Percentiles rank a stretch among this genome's conserved stretches.
Conservation (phyloP, 805 yeast species). For the Metschnikowia drakensbergensis region DNA sequence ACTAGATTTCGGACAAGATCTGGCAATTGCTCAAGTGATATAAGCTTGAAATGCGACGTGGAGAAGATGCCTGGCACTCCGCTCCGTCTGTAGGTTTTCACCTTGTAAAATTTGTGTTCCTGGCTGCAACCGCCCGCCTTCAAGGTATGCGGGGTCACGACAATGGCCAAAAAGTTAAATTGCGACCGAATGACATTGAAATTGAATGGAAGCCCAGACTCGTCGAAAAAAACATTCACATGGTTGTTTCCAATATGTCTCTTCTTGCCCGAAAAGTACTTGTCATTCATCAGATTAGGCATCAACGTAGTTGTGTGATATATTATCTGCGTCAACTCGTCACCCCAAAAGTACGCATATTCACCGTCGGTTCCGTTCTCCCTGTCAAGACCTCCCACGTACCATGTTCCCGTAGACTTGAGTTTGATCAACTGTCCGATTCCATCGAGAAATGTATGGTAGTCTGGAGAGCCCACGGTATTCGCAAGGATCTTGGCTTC, state of each 20-base stretch:
- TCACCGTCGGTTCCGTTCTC: conserved; percentile 71
- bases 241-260: conserved; percentile 84
- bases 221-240: conserved; percentile 79
- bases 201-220: conserved; percentile 59
- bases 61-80: conserved; percentile 78
- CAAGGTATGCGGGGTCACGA: conserved; percentile 58
- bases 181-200: conserved; percentile 72
- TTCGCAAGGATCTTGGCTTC: conserved; percentile 68
- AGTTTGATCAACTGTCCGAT: conserved; percentile 62
- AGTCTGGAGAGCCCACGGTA: conserved; percentile 57
- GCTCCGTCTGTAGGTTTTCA: conserved; percentile 57
- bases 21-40: conserved; percentile 58
- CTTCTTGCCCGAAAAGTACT: conserved; percentile 54
- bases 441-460: conserved; percentile 53
- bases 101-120: conserved; percentile 45
- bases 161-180: conserved; percentile 79
- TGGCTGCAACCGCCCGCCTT: conserved; percentile 1
- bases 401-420: conserved; percentile 46
- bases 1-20: conserved; percentile 64
- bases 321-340: conserved; percentile 64
- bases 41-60: conserved; percentile 68
- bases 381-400: conserved; percentile 77
- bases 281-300: conserved; percentile 52
- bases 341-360: conserved; percentile 68
- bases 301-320: conserved; percentile 81